Percentiles rank a stretch among this genome's conserved stretches.
These are phyloP conservation scores for Pythium plurisporium DNA, from an alignment of 352 stramenopile species.

Conservation along the genomic window DNA sequence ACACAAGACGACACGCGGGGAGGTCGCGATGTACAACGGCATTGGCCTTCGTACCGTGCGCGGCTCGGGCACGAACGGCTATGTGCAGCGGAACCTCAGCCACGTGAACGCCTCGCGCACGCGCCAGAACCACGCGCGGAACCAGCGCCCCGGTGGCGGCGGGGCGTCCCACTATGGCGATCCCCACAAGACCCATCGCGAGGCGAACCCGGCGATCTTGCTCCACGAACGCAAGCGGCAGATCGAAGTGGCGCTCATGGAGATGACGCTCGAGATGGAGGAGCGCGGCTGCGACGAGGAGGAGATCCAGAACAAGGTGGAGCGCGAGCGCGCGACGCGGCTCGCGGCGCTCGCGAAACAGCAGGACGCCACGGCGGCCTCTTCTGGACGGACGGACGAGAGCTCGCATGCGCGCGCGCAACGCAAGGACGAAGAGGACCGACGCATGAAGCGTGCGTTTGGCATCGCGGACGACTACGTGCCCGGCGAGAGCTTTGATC, in stretches of 20 bases:
- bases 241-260: constrained; percentile 76
- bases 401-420: constrained; percentile 53
- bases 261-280: constrained; percentile 79
- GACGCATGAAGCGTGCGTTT: constrained; percentile 64
- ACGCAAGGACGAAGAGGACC: constrained; percentile 67
- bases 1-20: too few species aligned
- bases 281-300: constrained; percentile 57
- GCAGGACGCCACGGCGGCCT: constrained; percentile 21
- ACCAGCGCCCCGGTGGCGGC: constrained; percentile 27
- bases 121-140: constrained; percentile 53
- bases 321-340: constrained; percentile 49
- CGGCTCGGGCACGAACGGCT: constrained; percentile 86
- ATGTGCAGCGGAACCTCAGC: constrained; percentile 84
- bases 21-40: constrained; percentile 85
- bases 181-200: neutral
- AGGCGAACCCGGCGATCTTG: constrained; percentile 73
- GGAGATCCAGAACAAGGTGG: constrained; percentile 65
- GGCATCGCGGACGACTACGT: constrained; percentile 69
- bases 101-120: constrained; percentile 67
- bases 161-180: constrained; percentile 12
- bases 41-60: constrained; percentile 82
- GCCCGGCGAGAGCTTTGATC: constrained; percentile 71
- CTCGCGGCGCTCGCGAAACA: constrained; percentile 27
- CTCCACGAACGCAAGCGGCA: constrained; percentile 75
- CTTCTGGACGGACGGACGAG: constrained; percentile 24